Base-by-base conservation (phyloP, 768 basidiomycete species). In the Leccinum subtestaceum region DNA sequence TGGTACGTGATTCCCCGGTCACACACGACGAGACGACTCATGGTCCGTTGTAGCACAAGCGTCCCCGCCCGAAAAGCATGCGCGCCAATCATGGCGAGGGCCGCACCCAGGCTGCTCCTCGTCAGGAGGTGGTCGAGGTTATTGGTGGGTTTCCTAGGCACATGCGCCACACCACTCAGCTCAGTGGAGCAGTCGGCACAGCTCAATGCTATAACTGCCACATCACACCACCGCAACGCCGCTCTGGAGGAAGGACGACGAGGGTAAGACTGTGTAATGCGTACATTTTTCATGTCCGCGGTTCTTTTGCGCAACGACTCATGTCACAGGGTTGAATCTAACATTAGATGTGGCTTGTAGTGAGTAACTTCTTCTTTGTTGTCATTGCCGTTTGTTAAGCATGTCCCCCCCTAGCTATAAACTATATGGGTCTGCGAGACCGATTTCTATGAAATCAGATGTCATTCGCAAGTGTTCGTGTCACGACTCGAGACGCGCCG, bases 161-260 rank as follows among this genome's bases (percentile, higher is more conserved):
- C 68, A 66, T 70, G 64, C 67, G 63, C 63, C 58, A 69, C 65
- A 63, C 62, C 56, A 64, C 63, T 55, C 65, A 70, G 63, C 67
- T 72, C 64, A 72, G 66, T 45, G 66, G 70, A 48, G 60, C 60
- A 64, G 63, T 62, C 56, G 71, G 73, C 50, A 62, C 79, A 81
- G 91, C 91, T 3, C 90, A 92, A 78, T 94, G 91, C 76, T 91
- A 87, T 75, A 93, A 93, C 68, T 93, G 91, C 76, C 88, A 92
- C 67, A 93, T 91, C 23, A 93, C 67, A 93, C 92, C 23, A 93
- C 89, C 3, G 89, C 91, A 13, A 93, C 91, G 5, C 92, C 92
- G 12, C 82, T 93, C 43, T 93, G 91, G 91, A 82, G 91, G 62
- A 93, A 93, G 74, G 92, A 93, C 65, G 91, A 93, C 65, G 92